phyloP scores from a whole-genome alignment of 2,329 filamentous ascomycete genomes.

The Phialophora tarda region DNA sequence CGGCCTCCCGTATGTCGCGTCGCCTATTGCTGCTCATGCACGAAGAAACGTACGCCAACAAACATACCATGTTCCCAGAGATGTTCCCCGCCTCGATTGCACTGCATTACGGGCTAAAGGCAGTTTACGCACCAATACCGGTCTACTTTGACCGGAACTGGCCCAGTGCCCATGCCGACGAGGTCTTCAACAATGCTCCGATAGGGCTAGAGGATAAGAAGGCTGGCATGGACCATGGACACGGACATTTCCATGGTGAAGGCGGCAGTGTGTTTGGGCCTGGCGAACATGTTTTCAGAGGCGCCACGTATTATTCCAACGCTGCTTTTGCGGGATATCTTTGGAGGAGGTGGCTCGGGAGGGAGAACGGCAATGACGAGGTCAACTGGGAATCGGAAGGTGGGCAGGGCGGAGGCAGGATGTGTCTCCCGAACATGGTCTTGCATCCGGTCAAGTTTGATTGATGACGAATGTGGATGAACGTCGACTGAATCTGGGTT shows the following conservation, averaged over 20 bases:
- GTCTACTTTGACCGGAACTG: slow-evolving; percentile 63
- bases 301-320: slow-evolving; percentile 61
- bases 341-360: slow-evolving; percentile 62
- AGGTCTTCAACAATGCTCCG: slow-evolving; percentile 61
- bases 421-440: slow-evolving; percentile 41
- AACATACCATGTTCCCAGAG: slow-evolving; percentile 76
- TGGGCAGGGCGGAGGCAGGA: slow-evolving; percentile 33
- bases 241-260: slow-evolving; percentile 43
- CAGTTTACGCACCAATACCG: slow-evolving; percentile 68
- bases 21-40: slow-evolving; percentile 74
- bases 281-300: slow-evolving; percentile 59
- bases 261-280: slow-evolving; percentile 57
- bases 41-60: slow-evolving; percentile 69
- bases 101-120: slow-evolving; percentile 77
- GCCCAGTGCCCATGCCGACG: slow-evolving; percentile 60
- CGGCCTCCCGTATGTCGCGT: slow-evolving; percentile 70
- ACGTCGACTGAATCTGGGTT: not conserved
- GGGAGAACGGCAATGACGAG: slow-evolving; percentile 37
- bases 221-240: slow-evolving; percentile 48
- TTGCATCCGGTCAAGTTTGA: slow-evolving; percentile 40
- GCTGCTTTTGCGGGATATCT: slow-evolving; percentile 59
- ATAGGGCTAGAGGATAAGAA: slow-evolving; percentile 58
- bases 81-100: slow-evolving; percentile 77
- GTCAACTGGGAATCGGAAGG: slow-evolving; percentile 32
- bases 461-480: slow-evolving; percentile 19